phyloP scores from a whole-genome alignment of 768 basidiomycete genomes.

The Tricholoma terreum region DNA sequence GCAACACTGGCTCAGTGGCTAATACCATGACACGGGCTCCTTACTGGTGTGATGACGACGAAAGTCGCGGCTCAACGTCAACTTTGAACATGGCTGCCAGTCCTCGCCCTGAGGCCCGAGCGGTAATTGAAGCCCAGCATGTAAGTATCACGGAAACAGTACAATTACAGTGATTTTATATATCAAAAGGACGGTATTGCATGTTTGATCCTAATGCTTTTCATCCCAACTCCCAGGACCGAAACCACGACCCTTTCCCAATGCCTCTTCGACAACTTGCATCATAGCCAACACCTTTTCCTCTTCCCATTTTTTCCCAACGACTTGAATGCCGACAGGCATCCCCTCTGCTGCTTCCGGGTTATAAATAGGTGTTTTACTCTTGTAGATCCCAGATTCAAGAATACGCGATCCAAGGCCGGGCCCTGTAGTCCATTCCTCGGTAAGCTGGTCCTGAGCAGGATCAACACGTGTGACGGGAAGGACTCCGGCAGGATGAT shows the following conservation, averaged over 20 bases:
- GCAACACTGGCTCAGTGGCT: too few relatives aligned
- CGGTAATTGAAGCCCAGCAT: too few relatives aligned
- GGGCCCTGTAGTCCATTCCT: slow-evolving; percentile 52
- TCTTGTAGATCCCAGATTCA: slow-evolving; percentile 57
- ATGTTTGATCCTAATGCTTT: not conserved
- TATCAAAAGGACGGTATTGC: too few relatives aligned
- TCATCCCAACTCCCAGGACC: slow-evolving; percentile 59
- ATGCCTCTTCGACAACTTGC: slow-evolving; percentile 65
- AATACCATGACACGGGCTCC: too few relatives aligned
- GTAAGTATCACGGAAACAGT: too few relatives aligned
- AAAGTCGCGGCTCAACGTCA: too few relatives aligned
- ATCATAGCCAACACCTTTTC: slow-evolving; percentile 83
- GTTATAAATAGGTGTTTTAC: slow-evolving; percentile 58
- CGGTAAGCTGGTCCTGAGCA: slow-evolving; percentile 52
- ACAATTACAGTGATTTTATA: too few relatives aligned
- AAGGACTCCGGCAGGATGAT: slow-evolving; percentile 66
- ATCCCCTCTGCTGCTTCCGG: slow-evolving; percentile 68
- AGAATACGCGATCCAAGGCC: slow-evolving; percentile 58
- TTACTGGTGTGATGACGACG: too few relatives aligned
- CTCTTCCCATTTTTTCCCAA: slow-evolving; percentile 77
- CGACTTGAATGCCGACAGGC: slow-evolving; percentile 81
- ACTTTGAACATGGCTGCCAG: too few relatives aligned
- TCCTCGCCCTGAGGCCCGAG: too few relatives aligned
- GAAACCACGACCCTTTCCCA: slow-evolving; percentile 62
- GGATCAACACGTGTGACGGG: slow-evolving; percentile 85